These are phyloP conservation scores for Suhomyces choctaworum DNA, from an alignment of 1,139 yeast species.

Conservation along the genomic window DNA sequence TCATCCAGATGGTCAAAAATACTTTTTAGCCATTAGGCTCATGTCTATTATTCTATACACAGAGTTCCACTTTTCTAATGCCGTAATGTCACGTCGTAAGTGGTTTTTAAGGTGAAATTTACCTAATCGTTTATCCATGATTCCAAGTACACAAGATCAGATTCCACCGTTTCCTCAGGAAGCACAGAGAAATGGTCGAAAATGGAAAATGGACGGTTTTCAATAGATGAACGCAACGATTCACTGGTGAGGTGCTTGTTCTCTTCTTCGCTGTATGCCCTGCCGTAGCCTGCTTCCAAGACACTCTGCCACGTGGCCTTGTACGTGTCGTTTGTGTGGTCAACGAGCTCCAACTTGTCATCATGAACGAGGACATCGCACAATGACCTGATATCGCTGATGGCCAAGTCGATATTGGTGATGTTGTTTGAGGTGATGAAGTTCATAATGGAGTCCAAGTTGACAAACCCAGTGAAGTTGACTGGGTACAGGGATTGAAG, in stretches of 20 bases:
- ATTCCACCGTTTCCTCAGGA: conserved; percentile 34
- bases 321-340: conserved; percentile 49
- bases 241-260: conserved; percentile 14
- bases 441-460: conserved; percentile 68
- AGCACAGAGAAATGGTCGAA: conserved; percentile 38
- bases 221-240: conserved; percentile 15
- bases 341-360: conserved; percentile 71
- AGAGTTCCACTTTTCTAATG: too few species aligned
- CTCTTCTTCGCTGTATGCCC: conserved; percentile 31
- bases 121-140: conserved; percentile 36
- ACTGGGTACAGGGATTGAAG: conserved; percentile 39
- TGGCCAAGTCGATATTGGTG: conserved; percentile 76
- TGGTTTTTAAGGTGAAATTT: too few species aligned
- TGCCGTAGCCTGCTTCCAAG: conserved; percentile 60
- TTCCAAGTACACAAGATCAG: conserved; percentile 43
- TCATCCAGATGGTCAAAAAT: too few species aligned
- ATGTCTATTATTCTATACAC: conserved; percentile 2
- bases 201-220: conserved; percentile 30
- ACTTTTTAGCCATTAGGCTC: too few species aligned
- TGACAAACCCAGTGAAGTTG: conserved; percentile 61
- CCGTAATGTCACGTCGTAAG: too few species aligned
- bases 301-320: conserved; percentile 63
- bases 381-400: conserved; percentile 72
- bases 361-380: conserved; percentile 89
- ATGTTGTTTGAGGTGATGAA: conserved; percentile 76